These are phyloP conservation scores for Didymella keratinophila DNA, from an alignment of 2,329 filamentous ascomycete species.

Conservation along the genomic window DNA sequence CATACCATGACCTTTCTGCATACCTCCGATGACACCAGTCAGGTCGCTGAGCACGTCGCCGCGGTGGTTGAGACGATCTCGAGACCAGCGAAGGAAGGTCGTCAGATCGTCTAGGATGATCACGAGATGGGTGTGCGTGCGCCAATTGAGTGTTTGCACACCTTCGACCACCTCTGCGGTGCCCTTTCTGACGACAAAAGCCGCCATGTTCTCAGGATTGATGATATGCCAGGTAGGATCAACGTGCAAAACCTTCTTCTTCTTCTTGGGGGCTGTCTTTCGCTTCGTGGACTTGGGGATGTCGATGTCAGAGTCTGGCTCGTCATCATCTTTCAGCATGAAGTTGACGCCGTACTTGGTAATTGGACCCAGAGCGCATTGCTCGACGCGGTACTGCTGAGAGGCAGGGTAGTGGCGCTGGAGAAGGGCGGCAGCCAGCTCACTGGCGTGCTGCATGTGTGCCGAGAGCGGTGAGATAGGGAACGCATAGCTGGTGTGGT, in stretches of 20 bases:
- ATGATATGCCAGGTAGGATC: constrained; percentile 19
- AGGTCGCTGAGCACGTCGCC: constrained; percentile 33
- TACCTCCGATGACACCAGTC: constrained; percentile 24
- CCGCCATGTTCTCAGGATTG: constrained; percentile 24
- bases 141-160: neutral
- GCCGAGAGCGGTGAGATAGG: constrained; percentile 12
- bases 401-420: constrained; percentile 33
- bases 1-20: constrained; percentile 31
- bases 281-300: constrained; percentile 5
- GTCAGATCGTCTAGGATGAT: constrained; percentile 38
- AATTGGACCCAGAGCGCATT: constrained; percentile 18
- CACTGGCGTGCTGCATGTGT: constrained; percentile 30
- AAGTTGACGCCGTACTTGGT: constrained; percentile 26
- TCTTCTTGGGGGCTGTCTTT: neutral
- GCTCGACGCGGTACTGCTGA: constrained; percentile 29
- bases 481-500: constrained; percentile 20
- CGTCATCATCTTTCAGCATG: constrained; percentile 18
- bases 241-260: neutral
- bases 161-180: neutral
- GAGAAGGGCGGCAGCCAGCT: constrained; percentile 29
- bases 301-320: constrained; percentile 16
- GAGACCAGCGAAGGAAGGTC: constrained; percentile 19
- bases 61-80: constrained; percentile 23
- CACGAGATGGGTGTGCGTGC: constrained; percentile 30
- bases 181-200: constrained; percentile 29